Conservation (phyloP, 495 filamentous ascomycete species). For the Xylaria intraflava region DNA sequence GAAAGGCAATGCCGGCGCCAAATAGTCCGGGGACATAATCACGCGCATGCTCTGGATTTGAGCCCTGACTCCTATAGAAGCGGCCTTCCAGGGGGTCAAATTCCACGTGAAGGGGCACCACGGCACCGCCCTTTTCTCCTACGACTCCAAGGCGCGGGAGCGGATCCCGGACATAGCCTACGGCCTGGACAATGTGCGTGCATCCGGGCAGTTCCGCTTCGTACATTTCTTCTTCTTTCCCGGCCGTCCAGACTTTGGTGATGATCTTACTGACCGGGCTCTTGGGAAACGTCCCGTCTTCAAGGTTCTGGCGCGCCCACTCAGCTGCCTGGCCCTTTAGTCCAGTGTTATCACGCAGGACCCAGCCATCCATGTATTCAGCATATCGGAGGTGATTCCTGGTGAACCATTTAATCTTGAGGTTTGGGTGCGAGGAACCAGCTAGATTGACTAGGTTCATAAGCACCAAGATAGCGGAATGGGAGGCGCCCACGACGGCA, state of each 20-base stretch:
- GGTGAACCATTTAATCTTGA: constrained; percentile 56
- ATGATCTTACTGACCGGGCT: constrained; percentile 47
- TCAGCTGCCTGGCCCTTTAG: constrained; percentile 54
- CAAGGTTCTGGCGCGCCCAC: constrained; percentile 52
- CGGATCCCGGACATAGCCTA: constrained; percentile 47
- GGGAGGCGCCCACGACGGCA: constrained; percentile 54
- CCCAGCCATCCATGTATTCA: constrained; percentile 55
- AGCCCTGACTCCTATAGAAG: constrained; percentile 34
- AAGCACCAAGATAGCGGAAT: constrained; percentile 56
- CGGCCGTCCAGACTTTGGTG: constrained; percentile 44
- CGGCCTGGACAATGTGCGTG: constrained; percentile 47
- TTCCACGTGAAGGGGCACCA: constrained; percentile 29
- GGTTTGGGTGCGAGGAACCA: constrained; percentile 39
- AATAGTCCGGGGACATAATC: constrained; percentile 43
- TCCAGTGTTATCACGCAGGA: constrained; percentile 57
- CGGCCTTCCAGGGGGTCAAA: constrained; percentile 46
- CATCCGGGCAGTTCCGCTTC: constrained; percentile 40
- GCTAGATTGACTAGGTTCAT: constrained; percentile 52
- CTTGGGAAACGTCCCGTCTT: constrained; percentile 40
- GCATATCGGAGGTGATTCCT: constrained; percentile 55
- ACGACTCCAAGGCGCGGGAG: constrained; percentile 37
- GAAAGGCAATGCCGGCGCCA: constrained; percentile 57
- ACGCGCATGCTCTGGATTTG: constrained; percentile 13
- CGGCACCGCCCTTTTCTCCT: constrained; percentile 10
- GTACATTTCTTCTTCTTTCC: constrained; percentile 40